Base-by-base conservation (phyloP, 2,329 filamentous ascomycete species). In the Onygenales sp. region DNA sequence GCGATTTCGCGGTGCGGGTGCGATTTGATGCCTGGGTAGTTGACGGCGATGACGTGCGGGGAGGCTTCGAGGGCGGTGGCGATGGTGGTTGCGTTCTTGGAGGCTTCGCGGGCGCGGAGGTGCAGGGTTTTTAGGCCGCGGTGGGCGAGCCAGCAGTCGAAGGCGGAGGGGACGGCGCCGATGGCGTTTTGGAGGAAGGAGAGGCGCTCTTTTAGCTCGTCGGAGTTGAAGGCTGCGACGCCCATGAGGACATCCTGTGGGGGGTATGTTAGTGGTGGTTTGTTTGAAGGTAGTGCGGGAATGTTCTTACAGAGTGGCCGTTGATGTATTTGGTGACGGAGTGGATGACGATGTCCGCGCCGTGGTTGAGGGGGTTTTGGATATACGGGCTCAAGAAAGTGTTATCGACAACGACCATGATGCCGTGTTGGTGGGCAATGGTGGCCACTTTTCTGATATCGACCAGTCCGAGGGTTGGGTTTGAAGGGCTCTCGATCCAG, bases 261-360 rank as follows among this genome's bases (percentile, higher is more conserved):
- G 9, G 4, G 34, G 21, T 45, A 52, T 44, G 49, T 43, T 45
- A 51, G 31, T 39, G 8, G 42, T 46, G 44, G 52, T 44, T 2
- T 60, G 49, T 60, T 56, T 33, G 13, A 21, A 21, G 7, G 31
- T 14, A 40, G 13, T 9, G 13, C 17, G 31, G 14, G 21, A 37
- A 34, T 11, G 11, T 42, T 31, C 71, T 52, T 67, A 76, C 73
- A 2, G 80, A 83, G 76, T 98, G 93, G 49, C 93, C 93, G 70
- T 97, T 97, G 76, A 98, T 97, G 75, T 97, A 98, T 76, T 98
- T 98, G 44, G 93, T 98, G 53, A 98, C 93, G 52, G 85, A 91
- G 79, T 97, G 92, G 43, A 97, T 87, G 61, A 97, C 92, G 59
- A 97, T 91, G 71, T 98, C 93, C 61, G 93, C 93, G 62, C 93